phyloP scores from a whole-genome alignment of 2,329 filamentous ascomycete species.

The Hypoxylon sp. region DNA sequence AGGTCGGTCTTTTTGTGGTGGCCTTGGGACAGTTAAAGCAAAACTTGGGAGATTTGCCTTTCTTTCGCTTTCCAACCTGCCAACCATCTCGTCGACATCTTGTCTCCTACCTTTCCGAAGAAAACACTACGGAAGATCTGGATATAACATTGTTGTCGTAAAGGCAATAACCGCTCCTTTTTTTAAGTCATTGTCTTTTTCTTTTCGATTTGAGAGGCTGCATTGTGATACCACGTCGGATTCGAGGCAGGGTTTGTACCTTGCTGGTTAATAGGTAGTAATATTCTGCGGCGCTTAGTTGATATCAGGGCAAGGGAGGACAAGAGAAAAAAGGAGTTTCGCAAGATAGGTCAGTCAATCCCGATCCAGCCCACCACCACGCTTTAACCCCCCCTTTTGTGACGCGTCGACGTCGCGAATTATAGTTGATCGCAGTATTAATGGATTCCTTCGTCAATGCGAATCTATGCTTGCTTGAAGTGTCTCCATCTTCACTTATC shows the following conservation, averaged over 20 bases:
- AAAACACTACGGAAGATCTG: slow-evolving; percentile 23
- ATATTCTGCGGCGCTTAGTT: slow-evolving; percentile 31
- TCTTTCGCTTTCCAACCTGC: slow-evolving; percentile 29
- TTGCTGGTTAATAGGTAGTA: slow-evolving; percentile 23
- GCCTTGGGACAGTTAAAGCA: slow-evolving; percentile 30
- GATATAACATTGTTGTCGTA: slow-evolving; percentile 24
- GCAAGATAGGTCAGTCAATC: slow-evolving; percentile 51
- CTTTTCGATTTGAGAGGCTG: slow-evolving; percentile 21
- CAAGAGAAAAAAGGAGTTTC: slow-evolving; percentile 35
- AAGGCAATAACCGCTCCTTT: slow-evolving; percentile 27
- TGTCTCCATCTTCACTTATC: slow-evolving; percentile 32
- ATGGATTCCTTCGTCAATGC: slow-evolving; percentile 45
- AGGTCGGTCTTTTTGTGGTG: slow-evolving; percentile 32
- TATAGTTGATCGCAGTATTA: slow-evolving; percentile 45
- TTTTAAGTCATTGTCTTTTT: slow-evolving; percentile 25
- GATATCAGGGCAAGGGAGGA: slow-evolving; percentile 34
- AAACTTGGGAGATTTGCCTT: slow-evolving; percentile 28
- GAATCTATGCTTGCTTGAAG: slow-evolving; percentile 36
- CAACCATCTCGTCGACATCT: slow-evolving; percentile 23
- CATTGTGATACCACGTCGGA: slow-evolving; percentile 8
- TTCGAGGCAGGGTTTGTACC: slow-evolving; percentile 16
- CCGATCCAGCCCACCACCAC: slow-evolving; percentile 46
- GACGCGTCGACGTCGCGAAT: slow-evolving; percentile 52
- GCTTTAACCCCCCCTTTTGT: slow-evolving; percentile 50
- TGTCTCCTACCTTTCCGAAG: slow-evolving; percentile 19